These are phyloP conservation scores for Linnemannia elongata DNA, from an alignment of 192 early-diverging fungal species.

Conservation along the genomic window DNA sequence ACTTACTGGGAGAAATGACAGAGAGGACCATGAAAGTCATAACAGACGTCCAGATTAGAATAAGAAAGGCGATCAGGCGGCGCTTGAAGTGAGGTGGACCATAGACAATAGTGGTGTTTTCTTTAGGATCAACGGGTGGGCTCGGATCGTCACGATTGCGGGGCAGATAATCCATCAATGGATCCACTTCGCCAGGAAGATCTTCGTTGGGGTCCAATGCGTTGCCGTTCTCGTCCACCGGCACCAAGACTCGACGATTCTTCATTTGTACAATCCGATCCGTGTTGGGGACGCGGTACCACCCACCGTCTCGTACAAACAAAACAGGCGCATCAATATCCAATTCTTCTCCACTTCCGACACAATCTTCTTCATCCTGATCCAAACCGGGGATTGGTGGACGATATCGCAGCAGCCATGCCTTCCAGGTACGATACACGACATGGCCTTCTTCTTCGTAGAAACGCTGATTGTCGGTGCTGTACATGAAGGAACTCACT, in stretches of 20 bases:
- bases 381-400: conserved; percentile 66
- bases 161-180: conserved; percentile 32
- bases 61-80: conserved; percentile 65
- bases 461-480: conserved; percentile 58
- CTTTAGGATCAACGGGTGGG: conserved; percentile 26
- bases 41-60: conserved; percentile 67
- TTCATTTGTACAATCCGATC: conserved; percentile 87
- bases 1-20: conserved; percentile 62
- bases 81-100: conserved; percentile 77
- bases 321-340: conserved; percentile 60
- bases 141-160: conserved; percentile 12
- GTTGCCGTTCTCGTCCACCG: conserved; percentile 70
- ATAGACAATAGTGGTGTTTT: conserved; percentile 86
- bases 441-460: conserved; percentile 81
- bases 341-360: conserved; percentile 62
- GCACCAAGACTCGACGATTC: conserved; percentile 84
- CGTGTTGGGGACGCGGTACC: conserved; percentile 85
- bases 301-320: conserved; percentile 72
- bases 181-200: conserved; percentile 70
- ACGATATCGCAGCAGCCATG: conserved; percentile 64
- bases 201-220: conserved; percentile 72
- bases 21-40: conserved; percentile 62
- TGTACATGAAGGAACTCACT: conserved; percentile 89
- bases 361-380: background rate
- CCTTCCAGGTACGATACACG: conserved; percentile 63